These are phyloP conservation scores for Rhizopogon hawkerae DNA, from an alignment of 1,284 basidiomycete genomes.

Conservation along the genomic window DNA sequence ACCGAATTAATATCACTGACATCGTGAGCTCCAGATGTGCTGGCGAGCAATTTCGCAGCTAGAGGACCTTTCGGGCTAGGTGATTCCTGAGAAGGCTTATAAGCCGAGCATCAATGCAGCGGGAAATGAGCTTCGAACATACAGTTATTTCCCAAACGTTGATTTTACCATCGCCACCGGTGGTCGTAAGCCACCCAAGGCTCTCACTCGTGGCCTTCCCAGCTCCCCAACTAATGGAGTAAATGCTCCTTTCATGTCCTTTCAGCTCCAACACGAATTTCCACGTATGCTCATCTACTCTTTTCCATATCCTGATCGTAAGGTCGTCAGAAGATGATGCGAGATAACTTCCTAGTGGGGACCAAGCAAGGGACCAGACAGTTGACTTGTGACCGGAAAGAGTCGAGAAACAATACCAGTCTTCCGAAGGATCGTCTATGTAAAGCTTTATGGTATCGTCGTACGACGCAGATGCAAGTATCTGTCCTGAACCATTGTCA, in stretches of 20 bases:
- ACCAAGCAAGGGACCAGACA: constrained; percentile 86
- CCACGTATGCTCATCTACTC: constrained; percentile 48
- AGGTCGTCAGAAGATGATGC: constrained; percentile 78
- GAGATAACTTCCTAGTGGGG: constrained; percentile 75
- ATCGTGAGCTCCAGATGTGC: constrained; percentile 54
- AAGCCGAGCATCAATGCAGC: constrained; percentile 3
- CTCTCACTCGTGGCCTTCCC: constrained; percentile 27
- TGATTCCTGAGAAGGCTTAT: constrained; percentile 21
- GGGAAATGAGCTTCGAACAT: constrained; percentile 16
- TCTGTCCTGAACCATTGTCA: constrained; percentile 39
- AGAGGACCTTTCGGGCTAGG: constrained; percentile 23
- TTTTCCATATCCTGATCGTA: constrained; percentile 66
- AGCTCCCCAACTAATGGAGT: constrained; percentile 70
- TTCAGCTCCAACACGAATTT: constrained; percentile 47
- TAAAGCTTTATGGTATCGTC: constrained; percentile 96
- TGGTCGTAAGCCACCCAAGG: constrained; percentile 68
- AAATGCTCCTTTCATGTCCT: constrained; percentile 69
- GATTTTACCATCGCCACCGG: constrained; percentile 72
- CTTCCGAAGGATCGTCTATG: constrained; percentile 88
- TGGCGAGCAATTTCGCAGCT: constrained; percentile 41
- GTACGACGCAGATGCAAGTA: constrained; percentile 94
- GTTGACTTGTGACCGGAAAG: constrained; percentile 79
- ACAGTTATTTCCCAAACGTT: constrained; percentile 68
- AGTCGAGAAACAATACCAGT: constrained; percentile 87
- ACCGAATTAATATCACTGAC: constrained; percentile 74